Conservation (phyloP, 441 rosid species). For the Gossypium aridum region DNA sequence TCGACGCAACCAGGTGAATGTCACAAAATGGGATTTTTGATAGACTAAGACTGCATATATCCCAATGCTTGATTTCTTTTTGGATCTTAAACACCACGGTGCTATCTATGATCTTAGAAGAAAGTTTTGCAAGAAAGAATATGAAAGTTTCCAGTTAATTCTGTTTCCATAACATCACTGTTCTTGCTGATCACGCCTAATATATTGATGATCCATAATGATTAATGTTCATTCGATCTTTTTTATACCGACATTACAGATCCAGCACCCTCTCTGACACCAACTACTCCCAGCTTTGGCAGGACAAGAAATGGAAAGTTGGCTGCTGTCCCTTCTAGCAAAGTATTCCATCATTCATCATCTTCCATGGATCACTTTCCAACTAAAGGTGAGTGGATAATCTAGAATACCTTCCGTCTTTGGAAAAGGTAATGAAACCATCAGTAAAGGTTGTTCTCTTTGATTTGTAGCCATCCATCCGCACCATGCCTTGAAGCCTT, state of each 20-base stretch:
- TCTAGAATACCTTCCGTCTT: slow-evolving; percentile 4
- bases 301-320: slow-evolving; percentile 24
- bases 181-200: not conserved
- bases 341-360: slow-evolving; percentile 18
- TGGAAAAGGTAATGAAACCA: not conserved
- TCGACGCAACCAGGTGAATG: slow-evolving; percentile 12
- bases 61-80: slow-evolving; percentile 10
- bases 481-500: slow-evolving; percentile 27
- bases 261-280: slow-evolving; percentile 18
- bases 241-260: slow-evolving; percentile 24
- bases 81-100: not conserved
- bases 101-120: not conserved
- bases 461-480: slow-evolving; percentile 26
- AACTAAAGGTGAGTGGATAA: slow-evolving; percentile 23
- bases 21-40: not conserved
- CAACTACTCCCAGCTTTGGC: slow-evolving; percentile 22
- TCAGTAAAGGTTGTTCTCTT: slow-evolving; percentile 11
- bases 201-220: not conserved
- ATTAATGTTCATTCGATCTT: slow-evolving; percentile 9
- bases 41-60: not conserved
- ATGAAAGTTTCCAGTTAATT: slow-evolving; percentile 1
- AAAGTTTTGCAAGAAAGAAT: not conserved
- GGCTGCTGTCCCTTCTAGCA: slow-evolving; percentile 16
- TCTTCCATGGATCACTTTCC: slow-evolving; percentile 20
- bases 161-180: not conserved